Evolutionary conservation across 106 monocot genomes (phyloP), one percentile per base, ranked within the genome.

Genomic region (Acorus gramineus): DNA sequence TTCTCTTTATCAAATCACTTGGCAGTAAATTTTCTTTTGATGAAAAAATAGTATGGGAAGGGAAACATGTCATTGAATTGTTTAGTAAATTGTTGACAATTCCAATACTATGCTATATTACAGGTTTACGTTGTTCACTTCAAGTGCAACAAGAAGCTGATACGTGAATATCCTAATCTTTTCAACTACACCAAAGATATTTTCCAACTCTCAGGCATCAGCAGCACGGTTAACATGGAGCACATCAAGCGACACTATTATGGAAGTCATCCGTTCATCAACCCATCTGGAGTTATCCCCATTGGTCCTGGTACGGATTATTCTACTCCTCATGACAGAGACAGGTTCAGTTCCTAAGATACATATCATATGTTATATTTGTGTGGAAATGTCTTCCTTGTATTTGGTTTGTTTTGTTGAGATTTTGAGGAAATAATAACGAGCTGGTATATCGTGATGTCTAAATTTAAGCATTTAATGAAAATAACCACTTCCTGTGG

Each of bases 181-280:
- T 87, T 95, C 78, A 95, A 95, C 53, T 90, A 95, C 69, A 87
- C 87, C 43, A 95, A 95, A 70, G 95, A 90, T 67, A 80, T 95
- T 48, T 95, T 85, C 74, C 95, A 95, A 47, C 73, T 80, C 49
- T 71, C 68, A 1, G 82, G 94, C 63, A 87, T 90, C 78, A 90
- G 80, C 57, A 78, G 78, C 74, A 76, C 94, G 0, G 90, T 95
- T 4, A 77, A 85, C 59, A 87, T 95, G 94, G 71, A 73, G 4
- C 90, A 95, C 64, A 95, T 87, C 57, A 95, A 85, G 80, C 86
- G 80, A 69, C 84, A 82, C 78, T 95, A 95, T 47, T 95, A 95
- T 58, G 90, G 90, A 69, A 90, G 90, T 69, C 90, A 90, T 73
- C 86, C 94, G 28, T 66, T 77, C 10, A 85, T 95, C 54, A 95